Percentiles rank a stretch among this genome's conserved stretches.
Conservation (phyloP, 1,284 basidiomycete genomes). For the Sanghuangporus sanghuang region DNA sequence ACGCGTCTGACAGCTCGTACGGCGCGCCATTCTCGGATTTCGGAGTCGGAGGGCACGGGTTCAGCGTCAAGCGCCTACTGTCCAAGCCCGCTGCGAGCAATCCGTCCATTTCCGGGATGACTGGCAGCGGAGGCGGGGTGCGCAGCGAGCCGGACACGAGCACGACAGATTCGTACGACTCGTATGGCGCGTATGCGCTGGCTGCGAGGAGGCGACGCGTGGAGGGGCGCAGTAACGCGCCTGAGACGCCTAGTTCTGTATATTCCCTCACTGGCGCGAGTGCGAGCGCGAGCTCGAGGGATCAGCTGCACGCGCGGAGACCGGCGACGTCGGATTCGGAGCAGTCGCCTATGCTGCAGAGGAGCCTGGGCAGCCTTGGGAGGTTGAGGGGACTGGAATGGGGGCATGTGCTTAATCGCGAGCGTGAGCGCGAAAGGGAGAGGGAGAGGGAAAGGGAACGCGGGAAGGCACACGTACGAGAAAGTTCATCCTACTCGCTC, state of each 20-base stretch:
- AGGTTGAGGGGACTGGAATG: constrained; percentile 10
- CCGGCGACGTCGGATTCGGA: constrained; percentile 10
- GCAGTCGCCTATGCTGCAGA: neutral
- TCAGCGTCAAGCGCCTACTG: constrained; percentile 35
- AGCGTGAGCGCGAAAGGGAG: neutral
- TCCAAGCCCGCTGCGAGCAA: constrained; percentile 30
- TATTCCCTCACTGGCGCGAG: neutral
- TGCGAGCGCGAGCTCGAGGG: neutral
- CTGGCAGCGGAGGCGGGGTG: neutral
- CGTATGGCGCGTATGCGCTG: neutral
- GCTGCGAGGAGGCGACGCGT: neutral
- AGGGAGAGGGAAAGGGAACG: constrained; percentile 4
- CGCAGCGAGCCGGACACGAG: constrained; percentile 14
- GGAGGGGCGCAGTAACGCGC: neutral
- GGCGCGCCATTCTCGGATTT: constrained; percentile 5
- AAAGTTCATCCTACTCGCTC: constrained; percentile 15
- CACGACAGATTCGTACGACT: neutral
- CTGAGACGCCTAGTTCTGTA: neutral
- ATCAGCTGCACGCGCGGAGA: neutral
- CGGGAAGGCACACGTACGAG: constrained; percentile 3
- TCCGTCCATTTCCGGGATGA: neutral
- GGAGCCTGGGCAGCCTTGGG: constrained; percentile 3
- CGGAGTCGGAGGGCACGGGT: constrained; percentile 18
- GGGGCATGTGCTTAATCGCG: constrained; percentile 14
- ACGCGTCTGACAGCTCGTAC: constrained; percentile 11